These are phyloP conservation scores for Coniochaeta sp. DNA, from an alignment of 2,329 filamentous ascomycete genomes.

Conservation along the genomic window DNA sequence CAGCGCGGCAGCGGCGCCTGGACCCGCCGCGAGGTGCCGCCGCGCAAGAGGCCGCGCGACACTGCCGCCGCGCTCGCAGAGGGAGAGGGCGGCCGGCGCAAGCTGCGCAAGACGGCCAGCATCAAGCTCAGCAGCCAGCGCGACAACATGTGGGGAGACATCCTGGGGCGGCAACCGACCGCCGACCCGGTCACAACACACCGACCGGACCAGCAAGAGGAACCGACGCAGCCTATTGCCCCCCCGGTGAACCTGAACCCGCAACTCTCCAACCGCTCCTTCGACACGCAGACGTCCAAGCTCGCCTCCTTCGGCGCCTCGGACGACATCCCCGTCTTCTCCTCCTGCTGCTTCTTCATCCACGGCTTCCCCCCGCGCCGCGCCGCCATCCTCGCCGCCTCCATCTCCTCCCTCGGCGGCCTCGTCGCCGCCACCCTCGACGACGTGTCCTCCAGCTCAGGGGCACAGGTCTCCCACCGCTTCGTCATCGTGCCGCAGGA, in stretches of 20 bases:
- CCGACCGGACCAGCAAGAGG: no score
- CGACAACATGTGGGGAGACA: conserved; percentile 84
- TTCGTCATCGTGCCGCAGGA: conserved; percentile 50
- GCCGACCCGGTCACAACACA: conserved; percentile 15
- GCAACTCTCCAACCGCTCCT: not conserved
- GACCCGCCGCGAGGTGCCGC: conserved; percentile 44
- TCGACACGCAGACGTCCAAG: conserved; percentile 14
- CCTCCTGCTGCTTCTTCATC: conserved; percentile 50
- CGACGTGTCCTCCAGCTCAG: conserved; percentile 26
- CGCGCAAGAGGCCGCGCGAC: conserved; percentile 55
- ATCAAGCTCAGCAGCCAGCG: conserved; percentile 74
- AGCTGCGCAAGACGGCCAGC: conserved; percentile 81
- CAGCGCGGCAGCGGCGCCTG: conserved; percentile 74
- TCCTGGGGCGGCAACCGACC: conserved; percentile 48
- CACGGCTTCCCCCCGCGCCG: conserved; percentile 50
- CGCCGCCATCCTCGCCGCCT: conserved; percentile 38
- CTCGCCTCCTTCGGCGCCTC: conserved; percentile 15
- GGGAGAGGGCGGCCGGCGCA: conserved; percentile 63
- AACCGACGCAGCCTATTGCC: conserved; percentile 1
- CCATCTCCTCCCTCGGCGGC: conserved; percentile 41
- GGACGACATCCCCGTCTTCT: conserved; percentile 39
- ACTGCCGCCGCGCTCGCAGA: conserved; percentile 30
- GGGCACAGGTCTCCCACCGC: conserved; percentile 25
- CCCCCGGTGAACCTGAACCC: not conserved
- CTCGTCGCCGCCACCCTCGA: conserved; percentile 33